phyloP scores from a whole-genome alignment of 306 rosid species.

The Lathyrus oleraceus region DNA sequence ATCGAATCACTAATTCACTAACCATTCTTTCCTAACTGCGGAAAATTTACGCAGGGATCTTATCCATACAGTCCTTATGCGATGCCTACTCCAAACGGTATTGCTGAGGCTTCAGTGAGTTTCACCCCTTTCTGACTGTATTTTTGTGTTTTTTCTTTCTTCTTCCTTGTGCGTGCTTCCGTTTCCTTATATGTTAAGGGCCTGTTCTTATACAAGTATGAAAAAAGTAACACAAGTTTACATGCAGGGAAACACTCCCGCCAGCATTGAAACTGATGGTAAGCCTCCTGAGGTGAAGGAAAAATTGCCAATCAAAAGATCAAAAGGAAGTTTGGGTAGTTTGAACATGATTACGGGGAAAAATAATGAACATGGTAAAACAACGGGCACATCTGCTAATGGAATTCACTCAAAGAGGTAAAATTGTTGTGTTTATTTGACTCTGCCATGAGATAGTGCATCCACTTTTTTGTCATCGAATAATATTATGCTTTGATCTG shows the following conservation, averaged over 20 bases:
- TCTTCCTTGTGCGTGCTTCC: constrained; percentile 14
- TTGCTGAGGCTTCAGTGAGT: constrained; percentile 91
- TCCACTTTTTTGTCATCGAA: background rate
- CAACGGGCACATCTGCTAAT: constrained; percentile 73
- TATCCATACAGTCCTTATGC: constrained; percentile 97
- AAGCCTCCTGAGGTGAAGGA: constrained; percentile 87
- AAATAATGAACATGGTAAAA: constrained; percentile 73
- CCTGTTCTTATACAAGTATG: constrained; percentile 34
- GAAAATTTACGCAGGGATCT: constrained; percentile 65
- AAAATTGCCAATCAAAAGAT: constrained; percentile 92
- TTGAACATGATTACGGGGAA: constrained; percentile 97
- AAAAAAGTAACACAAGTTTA: constrained; percentile 39
- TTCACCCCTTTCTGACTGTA: constrained; percentile 14
- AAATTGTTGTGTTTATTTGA: constrained; percentile 27
- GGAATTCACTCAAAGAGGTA: constrained; percentile 92
- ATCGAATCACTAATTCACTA: constrained; percentile 25
- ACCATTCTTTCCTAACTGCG: constrained; percentile 6
- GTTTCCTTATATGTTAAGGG: constrained; percentile 11
- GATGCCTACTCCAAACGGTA: constrained; percentile 89
- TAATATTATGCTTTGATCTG: constrained; percentile 1
- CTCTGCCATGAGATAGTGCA: background rate
- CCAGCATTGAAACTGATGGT: constrained; percentile 77
- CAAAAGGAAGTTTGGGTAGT: constrained; percentile 97
- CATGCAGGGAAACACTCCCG: constrained; percentile 81
- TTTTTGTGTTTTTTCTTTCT: constrained; percentile 17